phyloP scores from a whole-genome alignment of 805 yeast genomes.

The Candida rishiriensis region DNA sequence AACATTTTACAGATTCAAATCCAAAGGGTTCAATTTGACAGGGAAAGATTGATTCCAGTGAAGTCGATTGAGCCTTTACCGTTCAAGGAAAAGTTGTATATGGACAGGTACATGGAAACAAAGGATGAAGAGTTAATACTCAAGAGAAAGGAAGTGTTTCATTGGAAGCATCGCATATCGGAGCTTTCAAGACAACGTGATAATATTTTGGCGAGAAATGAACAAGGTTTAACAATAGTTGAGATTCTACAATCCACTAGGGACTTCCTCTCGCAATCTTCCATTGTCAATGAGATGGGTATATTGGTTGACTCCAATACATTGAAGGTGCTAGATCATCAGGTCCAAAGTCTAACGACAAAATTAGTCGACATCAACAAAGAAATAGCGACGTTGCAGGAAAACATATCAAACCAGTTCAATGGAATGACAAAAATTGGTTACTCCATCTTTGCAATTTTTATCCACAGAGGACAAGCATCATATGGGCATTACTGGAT shows the following conservation, averaged over 20 bases:
- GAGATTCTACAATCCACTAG: conserved; percentile 54
- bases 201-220: conserved; percentile 41
- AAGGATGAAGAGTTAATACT: conserved; percentile 48
- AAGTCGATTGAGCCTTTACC: conserved; percentile 81
- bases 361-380: conserved; percentile 37
- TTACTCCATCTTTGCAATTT: conserved; percentile 83
- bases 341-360: conserved; percentile 42
- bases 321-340: conserved; percentile 41
- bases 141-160: conserved; percentile 52
- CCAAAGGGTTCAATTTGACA: conserved; percentile 88
- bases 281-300: conserved; percentile 31
- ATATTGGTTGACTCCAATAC: conserved; percentile 41
- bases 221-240: conserved; percentile 43
- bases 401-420: conserved; percentile 56
- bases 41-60: conserved; percentile 65
- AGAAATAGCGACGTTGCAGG: conserved; percentile 41
- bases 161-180: conserved; percentile 56
- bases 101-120: conserved; percentile 79
- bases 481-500: conserved; percentile 97
- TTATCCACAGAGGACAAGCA: conserved; percentile 94
- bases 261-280: conserved; percentile 45
- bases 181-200: conserved; percentile 40
- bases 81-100: conserved; percentile 68
- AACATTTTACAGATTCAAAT: conserved; percentile 85
- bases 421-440: conserved; percentile 57